phyloP scores from a whole-genome alignment of 1,139 yeast genomes.

The Ashbya aceris region DNA sequence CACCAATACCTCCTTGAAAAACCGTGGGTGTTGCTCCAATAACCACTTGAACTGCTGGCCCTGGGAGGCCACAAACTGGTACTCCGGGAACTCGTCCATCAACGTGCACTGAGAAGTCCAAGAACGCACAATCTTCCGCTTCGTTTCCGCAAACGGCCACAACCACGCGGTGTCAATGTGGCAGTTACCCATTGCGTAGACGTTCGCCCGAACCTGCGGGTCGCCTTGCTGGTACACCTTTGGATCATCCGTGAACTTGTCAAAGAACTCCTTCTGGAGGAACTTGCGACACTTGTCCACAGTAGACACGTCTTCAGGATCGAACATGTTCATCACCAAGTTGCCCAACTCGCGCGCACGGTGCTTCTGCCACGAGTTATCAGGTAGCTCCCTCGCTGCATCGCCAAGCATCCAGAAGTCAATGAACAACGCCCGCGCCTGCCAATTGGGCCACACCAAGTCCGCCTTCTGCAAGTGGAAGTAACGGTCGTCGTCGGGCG shows the following conservation, averaged over 20 bases:
- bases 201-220: slow-evolving; percentile 35
- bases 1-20: slow-evolving; percentile 48
- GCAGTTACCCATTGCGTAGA: slow-evolving; percentile 84
- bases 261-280: slow-evolving; percentile 52
- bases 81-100: slow-evolving; percentile 84
- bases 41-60: slow-evolving; percentile 96
- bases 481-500: slow-evolving; percentile 59
- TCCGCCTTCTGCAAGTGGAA: slow-evolving; percentile 65
- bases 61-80: slow-evolving; percentile 88
- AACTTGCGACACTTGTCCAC: slow-evolving; percentile 56
- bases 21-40: slow-evolving; percentile 71
- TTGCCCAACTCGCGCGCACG: slow-evolving; percentile 73
- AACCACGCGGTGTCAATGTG: slow-evolving; percentile 97
- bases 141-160: slow-evolving; percentile 97
- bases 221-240: slow-evolving; percentile 44
- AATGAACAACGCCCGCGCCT: slow-evolving; percentile 65
- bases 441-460: slow-evolving; percentile 68
- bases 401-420: slow-evolving; percentile 89
- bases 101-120: slow-evolving; percentile 90
- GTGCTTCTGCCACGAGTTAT: slow-evolving; percentile 71
- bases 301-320: slow-evolving; percentile 40
- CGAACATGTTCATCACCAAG: slow-evolving; percentile 74
- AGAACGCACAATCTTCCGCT: slow-evolving; percentile 81
- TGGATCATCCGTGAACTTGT: slow-evolving; percentile 52
- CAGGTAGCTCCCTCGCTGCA: slow-evolving; percentile 79